Evolutionary conservation across 2,329 filamentous ascomycete genomes (phyloP).

Genomic region (Cladophialophora carrionii): DNA sequence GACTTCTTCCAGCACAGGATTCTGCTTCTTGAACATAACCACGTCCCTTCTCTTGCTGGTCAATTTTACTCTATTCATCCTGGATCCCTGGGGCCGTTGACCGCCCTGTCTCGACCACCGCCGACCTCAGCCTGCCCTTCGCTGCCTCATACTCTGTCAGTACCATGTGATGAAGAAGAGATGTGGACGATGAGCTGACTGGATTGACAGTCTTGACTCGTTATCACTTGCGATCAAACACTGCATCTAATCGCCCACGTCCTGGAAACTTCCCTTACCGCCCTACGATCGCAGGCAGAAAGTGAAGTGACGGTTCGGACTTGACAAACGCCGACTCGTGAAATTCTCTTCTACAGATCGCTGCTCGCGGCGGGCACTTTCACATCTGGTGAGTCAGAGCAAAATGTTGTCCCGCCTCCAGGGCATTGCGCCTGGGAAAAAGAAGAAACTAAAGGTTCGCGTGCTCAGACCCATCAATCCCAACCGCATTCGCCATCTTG

Average conservation of each 20-base stretch:
- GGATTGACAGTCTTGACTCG: slow-evolving; percentile 14
- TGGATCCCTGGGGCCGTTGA: slow-evolving; percentile 27
- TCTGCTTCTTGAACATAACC: slow-evolving; percentile 28
- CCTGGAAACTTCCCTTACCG: slow-evolving; percentile 8
- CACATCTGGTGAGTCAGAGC: slow-evolving; percentile 20
- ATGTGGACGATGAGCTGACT: slow-evolving; percentile 14
- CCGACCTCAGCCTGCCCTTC: slow-evolving; percentile 22
- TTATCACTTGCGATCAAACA: slow-evolving; percentile 6
- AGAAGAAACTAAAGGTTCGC: slow-evolving; percentile 21
- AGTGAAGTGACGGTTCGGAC: slow-evolving; percentile 8
- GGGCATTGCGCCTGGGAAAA: slow-evolving; percentile 9
- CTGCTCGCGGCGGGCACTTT: slow-evolving; percentile 1
- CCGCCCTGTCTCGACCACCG: slow-evolving; percentile 20
- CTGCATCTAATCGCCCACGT: neutral
- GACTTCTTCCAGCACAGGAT: slow-evolving; percentile 17
- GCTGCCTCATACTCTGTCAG: slow-evolving; percentile 24
- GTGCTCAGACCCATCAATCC: slow-evolving; percentile 19
- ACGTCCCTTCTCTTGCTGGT: slow-evolving; percentile 30
- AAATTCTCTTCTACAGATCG: slow-evolving; percentile 6
- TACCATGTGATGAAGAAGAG: slow-evolving; percentile 15
- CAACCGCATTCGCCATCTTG: slow-evolving; percentile 22
- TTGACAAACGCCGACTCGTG: slow-evolving; percentile 11
- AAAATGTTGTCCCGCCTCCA: slow-evolving; percentile 19
- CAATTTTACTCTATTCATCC: slow-evolving; percentile 27
- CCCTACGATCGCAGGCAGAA: slow-evolving; percentile 14